Evolutionary conservation across 164 flowering plant species (phyloP), one percentile per base, ranked within the genome.

Genomic region (Vitis cinerea): DNA sequence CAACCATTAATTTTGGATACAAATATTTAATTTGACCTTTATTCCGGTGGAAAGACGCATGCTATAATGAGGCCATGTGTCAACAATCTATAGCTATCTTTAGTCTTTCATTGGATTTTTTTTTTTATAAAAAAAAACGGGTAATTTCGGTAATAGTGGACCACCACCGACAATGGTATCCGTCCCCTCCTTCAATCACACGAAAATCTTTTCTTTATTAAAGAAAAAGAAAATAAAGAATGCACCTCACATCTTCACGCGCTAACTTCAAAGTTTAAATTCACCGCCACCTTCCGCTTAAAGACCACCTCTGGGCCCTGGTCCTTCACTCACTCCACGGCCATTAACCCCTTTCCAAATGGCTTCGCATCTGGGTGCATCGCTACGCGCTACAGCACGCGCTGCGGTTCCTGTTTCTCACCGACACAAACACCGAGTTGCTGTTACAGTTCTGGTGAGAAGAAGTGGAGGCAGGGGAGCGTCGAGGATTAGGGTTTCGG

Each of bases 401-500:
- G 55, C 79, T 48, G 49, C 70, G 60, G 53, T 29, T 66, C 65
- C 59, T 27, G 47, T 48, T 7, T 48, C 64, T 29, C 64, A 27
- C 30, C 64, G 13, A 47, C 6, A 52, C 12, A 47, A 58, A 31
- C 52, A n/a, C 52, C 60, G 68, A 44, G 19, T 48, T 30, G 30
- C 59, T 65, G 50, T 57, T 65, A 37, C 50, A 1, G 11, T 50
- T 15, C 50, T 1, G 44, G 57, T 13, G 17, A 27, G 52, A 29
- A 47, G 54, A 30, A 14, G 57, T 10, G 23, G 71, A 5, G 27
- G 59, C 17, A 9, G 56, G 7, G 10, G 70, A 17, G 50, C 58
- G 13, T 52, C 49, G n/a, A 63, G 58, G 48, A 48, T 80, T 52
- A 79, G 83, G 83, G 87, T 16, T 74, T 72, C 85, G 3, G 53